Conservation (phyloP, 1,284 basidiomycete genomes). For the Trametes sp. region DNA sequence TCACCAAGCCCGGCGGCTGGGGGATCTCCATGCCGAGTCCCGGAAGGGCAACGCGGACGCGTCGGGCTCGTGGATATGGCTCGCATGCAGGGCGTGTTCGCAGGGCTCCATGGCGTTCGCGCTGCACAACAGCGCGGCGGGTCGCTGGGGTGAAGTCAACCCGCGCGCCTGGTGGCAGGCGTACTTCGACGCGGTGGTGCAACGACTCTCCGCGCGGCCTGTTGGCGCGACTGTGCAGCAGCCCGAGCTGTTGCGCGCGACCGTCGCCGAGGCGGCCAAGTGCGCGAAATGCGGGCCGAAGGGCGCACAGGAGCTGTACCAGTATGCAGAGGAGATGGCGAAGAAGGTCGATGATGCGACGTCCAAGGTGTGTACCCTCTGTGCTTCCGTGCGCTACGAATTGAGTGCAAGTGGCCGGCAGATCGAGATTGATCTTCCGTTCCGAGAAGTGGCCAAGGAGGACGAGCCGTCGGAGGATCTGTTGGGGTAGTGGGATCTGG, state of each 20-base stretch:
- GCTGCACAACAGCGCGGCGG: too few species aligned
- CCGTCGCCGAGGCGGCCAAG: neutral
- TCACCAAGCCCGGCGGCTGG: neutral
- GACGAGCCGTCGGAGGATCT: too few species aligned
- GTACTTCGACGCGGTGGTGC: neutral
- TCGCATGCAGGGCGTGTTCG: constrained; percentile 1
- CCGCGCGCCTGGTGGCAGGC: constrained; percentile 12
- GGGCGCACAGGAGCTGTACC: neutral
- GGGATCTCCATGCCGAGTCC: neutral
- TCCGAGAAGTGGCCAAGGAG: too few species aligned
- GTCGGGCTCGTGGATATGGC: constrained; percentile 9
- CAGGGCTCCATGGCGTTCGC: neutral
- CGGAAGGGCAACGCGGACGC: constrained; percentile 8
- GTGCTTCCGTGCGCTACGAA: too few species aligned
- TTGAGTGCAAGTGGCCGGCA: too few species aligned
- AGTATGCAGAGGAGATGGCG: constrained; percentile 3
- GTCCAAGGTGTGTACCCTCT: neutral
- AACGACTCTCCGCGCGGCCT: neutral
- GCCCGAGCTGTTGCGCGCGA: neutral
- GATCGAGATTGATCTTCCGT: constrained; percentile 2
- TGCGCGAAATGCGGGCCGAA: constrained; percentile 9
- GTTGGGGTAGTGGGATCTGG: too few species aligned
- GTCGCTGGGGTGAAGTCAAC: too few species aligned
- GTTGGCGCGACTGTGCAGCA: neutral
- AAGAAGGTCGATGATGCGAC: constrained; percentile 3